phyloP scores from a whole-genome alignment of 179 eudicot genomes.

The Beta lomatogona region DNA sequence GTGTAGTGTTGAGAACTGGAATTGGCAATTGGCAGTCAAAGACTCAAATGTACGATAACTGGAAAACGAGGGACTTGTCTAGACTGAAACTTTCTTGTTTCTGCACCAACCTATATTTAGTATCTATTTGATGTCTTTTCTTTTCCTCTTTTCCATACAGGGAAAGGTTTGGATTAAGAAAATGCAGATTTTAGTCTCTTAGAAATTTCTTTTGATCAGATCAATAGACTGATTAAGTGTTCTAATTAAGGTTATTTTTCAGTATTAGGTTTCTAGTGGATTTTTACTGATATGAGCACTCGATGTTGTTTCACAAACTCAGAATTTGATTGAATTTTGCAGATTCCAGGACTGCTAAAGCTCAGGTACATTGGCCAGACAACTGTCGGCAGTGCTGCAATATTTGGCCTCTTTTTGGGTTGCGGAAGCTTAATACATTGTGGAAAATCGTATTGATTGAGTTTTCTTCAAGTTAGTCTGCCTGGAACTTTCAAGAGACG shows the following conservation, averaged over 20 bases:
- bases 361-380: slow-evolving; percentile 81
- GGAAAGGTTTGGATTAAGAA: not conserved
- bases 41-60: not conserved
- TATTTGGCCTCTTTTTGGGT: slow-evolving; percentile 85
- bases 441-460: slow-evolving; percentile 67
- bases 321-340: slow-evolving; percentile 26
- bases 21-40: not conserved
- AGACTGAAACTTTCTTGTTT: not conserved
- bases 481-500: not conserved
- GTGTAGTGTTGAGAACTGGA: not conserved
- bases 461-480: not conserved
- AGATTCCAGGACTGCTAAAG: slow-evolving; percentile 87
- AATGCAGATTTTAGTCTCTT: not conserved
- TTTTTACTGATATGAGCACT: not conserved
- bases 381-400: slow-evolving; percentile 87
- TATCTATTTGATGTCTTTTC: not conserved
- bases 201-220: not conserved
- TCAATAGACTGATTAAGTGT: not conserved
- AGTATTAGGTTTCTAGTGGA: not conserved
- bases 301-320: not conserved
- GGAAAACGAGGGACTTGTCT: not conserved
- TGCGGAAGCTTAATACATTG: slow-evolving; percentile 93
- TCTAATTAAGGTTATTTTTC: not conserved
- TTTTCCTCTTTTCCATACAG: not conserved
- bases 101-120: not conserved